These are phyloP conservation scores for Flagelloscypha sp. DNA, from an alignment of 768 basidiomycete species.

Conservation along the genomic window DNA sequence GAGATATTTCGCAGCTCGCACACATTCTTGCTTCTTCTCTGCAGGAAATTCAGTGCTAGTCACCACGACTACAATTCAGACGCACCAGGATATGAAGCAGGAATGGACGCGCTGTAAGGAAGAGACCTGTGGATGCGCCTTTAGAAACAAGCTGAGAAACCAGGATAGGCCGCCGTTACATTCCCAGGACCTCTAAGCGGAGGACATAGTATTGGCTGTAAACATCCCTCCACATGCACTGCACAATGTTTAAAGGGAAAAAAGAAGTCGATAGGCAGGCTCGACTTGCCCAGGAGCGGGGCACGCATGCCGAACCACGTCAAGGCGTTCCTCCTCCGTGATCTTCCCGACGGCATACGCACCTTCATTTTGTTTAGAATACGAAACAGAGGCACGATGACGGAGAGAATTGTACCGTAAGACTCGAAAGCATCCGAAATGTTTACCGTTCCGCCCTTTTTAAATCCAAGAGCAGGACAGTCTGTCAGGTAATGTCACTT, in stretches of 20 bases:
- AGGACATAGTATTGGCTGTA: slow-evolving; percentile 88
- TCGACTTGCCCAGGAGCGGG: slow-evolving; percentile 77
- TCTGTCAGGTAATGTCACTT: slow-evolving; percentile 29
- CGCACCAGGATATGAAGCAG: slow-evolving; percentile 63
- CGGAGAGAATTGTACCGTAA: slow-evolving; percentile 41
- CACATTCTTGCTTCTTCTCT: slow-evolving; percentile 82
- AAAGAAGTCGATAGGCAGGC: too few species aligned
- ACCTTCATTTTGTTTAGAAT: slow-evolving; percentile 32
- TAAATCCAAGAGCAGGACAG: slow-evolving; percentile 69
- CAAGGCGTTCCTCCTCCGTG: slow-evolving; percentile 70
- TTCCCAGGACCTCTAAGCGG: slow-evolving; percentile 75
- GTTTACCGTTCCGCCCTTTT: slow-evolving; percentile 77
- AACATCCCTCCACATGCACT: slow-evolving; percentile 81
- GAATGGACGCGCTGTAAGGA: too few species aligned
- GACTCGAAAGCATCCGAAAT: slow-evolving; percentile 83
- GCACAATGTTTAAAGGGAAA: not conserved
- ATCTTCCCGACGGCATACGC: slow-evolving; percentile 73
- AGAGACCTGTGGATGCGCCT: too few species aligned
- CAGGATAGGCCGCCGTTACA: slow-evolving; percentile 85
- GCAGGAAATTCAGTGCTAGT: slow-evolving; percentile 1
- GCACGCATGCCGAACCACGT: slow-evolving; percentile 80
- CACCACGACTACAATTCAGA: not conserved
- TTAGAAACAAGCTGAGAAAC: slow-evolving; percentile 48
- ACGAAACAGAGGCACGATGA: not conserved
- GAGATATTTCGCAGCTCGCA: slow-evolving; percentile 69